Evolutionary conservation across 768 basidiomycete genomes (phyloP).

Genomic region (Podaxis pistillaris): DNA sequence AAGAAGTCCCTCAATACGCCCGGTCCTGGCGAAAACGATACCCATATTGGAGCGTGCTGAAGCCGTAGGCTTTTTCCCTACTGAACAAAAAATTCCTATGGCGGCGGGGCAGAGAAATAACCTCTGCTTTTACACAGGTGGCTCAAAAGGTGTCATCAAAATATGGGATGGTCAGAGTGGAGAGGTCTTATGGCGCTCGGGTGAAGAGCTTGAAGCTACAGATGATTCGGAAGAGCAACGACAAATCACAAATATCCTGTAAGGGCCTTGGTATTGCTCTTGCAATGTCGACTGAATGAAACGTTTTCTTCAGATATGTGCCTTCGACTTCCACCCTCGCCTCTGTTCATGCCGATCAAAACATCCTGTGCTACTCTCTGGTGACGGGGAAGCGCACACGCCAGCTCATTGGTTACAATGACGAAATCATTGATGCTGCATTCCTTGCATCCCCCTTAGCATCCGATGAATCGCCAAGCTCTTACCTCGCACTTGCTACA

Average conservation of each 20-base stretch:
- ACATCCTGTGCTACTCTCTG: slow-evolving; percentile 89
- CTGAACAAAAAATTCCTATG: slow-evolving; percentile 47
- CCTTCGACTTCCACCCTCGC: slow-evolving; percentile 62
- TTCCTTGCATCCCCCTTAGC: slow-evolving; percentile 56
- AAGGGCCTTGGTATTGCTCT: slow-evolving; percentile 31
- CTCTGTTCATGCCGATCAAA: slow-evolving; percentile 94
- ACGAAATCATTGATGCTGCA: slow-evolving; percentile 90
- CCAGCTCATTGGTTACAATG: slow-evolving; percentile 95
- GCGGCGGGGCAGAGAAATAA: slow-evolving; percentile 35
- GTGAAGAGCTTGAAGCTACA: slow-evolving; percentile 43
- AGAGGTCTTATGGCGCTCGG: slow-evolving; percentile 58
- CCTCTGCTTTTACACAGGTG: slow-evolving; percentile 83
- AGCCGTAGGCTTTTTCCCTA: slow-evolving; percentile 69
- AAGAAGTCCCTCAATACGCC: slow-evolving; percentile 43
- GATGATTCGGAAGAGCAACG: slow-evolving; percentile 73
- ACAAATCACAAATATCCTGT: slow-evolving; percentile 85
- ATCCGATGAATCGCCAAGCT: slow-evolving; percentile 40
- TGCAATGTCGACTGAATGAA: slow-evolving; percentile 14
- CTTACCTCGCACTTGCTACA: slow-evolving; percentile 90
- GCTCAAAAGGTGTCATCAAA: slow-evolving; percentile 82
- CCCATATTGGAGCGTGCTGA: slow-evolving; percentile 85
- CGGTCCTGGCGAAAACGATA: slow-evolving; percentile 67
- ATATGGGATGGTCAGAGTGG: slow-evolving; percentile 82
- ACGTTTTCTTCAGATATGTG: slow-evolving; percentile 55
- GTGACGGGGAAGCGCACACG: slow-evolving; percentile 60